Conservation (phyloP, 106 monocot species). For the Amphibolis antarctica region DNA sequence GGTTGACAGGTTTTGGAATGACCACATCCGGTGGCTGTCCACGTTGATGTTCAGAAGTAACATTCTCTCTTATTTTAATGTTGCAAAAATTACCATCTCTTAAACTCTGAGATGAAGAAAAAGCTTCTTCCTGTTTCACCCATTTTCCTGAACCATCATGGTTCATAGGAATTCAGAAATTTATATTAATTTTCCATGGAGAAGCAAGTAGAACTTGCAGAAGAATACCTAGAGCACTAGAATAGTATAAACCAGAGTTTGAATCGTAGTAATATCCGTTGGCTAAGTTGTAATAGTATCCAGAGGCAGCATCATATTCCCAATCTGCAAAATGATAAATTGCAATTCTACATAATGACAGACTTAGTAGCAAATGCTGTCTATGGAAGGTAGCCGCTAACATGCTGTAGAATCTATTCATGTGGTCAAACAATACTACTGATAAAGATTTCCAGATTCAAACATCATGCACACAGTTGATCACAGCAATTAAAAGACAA, state of each 20-base stretch:
- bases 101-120: conserved; percentile 21
- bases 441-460: no score
- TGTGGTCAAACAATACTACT: no score
- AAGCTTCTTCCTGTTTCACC: conserved; percentile 59
- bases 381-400: no score
- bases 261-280: conserved; percentile 62
- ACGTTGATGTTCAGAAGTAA: conserved; percentile 27
- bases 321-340: conserved; percentile 35
- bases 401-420: no score
- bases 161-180: conserved; percentile 2
- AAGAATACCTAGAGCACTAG: conserved; percentile 38
- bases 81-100: conserved; percentile 12
- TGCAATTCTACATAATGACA: neutral
- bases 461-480: neutral
- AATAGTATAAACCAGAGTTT: conserved; percentile 56
- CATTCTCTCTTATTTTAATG: conserved; percentile 7
- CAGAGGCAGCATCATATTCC: conserved; percentile 68
- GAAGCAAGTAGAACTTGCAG: neutral
- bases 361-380: neutral
- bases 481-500: neutral
- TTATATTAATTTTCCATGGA: neutral
- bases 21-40: conserved; percentile 42
- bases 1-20: conserved; percentile 38
- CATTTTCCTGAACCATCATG: conserved; percentile 44
- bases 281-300: conserved; percentile 61